Evolutionary conservation across 768 basidiomycete species (phyloP), one percentile per base, ranked within the genome.

Genomic region (Tremella yokohamensis): DNA sequence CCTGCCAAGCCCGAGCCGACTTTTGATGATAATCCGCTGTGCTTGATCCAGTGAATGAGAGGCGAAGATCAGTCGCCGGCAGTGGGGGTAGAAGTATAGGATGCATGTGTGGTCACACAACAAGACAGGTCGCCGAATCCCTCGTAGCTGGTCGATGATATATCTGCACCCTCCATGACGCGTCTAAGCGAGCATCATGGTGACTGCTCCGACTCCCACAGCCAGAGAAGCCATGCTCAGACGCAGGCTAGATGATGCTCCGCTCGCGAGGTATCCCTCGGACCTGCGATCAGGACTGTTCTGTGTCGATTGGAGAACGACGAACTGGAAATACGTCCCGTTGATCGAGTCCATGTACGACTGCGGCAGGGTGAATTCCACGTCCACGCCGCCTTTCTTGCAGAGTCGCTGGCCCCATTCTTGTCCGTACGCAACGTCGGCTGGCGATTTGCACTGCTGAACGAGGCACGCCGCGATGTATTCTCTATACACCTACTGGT

Each of bases 391-490:
- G 1, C 65, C 69, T 24, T 61, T 58, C 7, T n/a, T 25, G 49
- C 69, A 71, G 26, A 48, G 60, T 22, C 44, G 47, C 19, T 44
- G 25, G 11, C 56, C 66, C 50, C 58, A 68, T 51, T 71, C 69
- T 7, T 60, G n/a, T 0, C 60, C 69, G 54, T 71, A 71, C 7
- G 69, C 69, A 6, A 61, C 64, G 52, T 65, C 66, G 3, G 69
- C 63, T 16, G 69, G 57, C 2, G 69, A 71, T 1, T 8, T 12
- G 42, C 69, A 71, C 3, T 24, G 20, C 6, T 39, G 15, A 11
- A 62, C 47, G 8, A 71, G 49, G 54, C 69, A 71, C 3, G 7
- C 25, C 38, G 60, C 22, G 40, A 71, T 62, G 25, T 52, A 52
- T 2, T 38, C 29, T 24, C 11, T 11, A 3, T 9, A 52, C 8